phyloP scores from a whole-genome alignment of 441 rosid genomes.

The Pelargonium citronellum region DNA sequence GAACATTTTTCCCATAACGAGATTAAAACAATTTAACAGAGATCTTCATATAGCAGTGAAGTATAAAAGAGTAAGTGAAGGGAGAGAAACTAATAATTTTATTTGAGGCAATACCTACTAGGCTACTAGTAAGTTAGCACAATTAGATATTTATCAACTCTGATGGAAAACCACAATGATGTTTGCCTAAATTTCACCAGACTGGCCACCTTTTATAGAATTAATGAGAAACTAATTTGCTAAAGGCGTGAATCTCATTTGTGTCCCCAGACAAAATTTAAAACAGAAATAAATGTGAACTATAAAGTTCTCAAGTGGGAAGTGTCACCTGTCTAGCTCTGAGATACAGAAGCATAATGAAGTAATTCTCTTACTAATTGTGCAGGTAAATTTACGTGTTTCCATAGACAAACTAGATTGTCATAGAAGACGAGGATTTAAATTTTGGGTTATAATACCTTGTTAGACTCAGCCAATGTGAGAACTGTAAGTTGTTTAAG shows the following conservation, averaged over 20 bases:
- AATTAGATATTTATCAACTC: background rate
- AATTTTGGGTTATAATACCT: conserved; percentile 40
- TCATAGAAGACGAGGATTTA: background rate
- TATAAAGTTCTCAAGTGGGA: background rate
- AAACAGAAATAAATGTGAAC: too few relatives aligned
- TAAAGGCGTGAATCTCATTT: background rate
- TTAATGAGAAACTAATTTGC: background rate
- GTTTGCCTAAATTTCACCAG: background rate
- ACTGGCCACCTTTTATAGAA: background rate
- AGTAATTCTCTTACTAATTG: background rate
- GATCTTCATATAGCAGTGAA: background rate
- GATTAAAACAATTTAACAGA: background rate
- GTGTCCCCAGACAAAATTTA: background rate
- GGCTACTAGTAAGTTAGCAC: background rate
- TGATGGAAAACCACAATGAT: background rate
- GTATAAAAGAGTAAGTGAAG: background rate
- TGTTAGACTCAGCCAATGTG: conserved; percentile 78
- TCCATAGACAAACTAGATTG: background rate
- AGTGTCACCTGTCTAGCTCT: background rate
- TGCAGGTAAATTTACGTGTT: background rate
- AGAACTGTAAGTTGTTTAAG: conserved; percentile 94
- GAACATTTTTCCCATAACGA: background rate
- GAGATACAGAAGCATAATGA: background rate
- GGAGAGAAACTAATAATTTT: background rate
- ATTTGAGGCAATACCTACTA: too few relatives aligned